A percentile compares a stretch with the other conserved stretches of the same genome.
phyloP scores from a whole-genome alignment of 164 flowering plant genomes.

The Macadamia integrifolia region DNA sequence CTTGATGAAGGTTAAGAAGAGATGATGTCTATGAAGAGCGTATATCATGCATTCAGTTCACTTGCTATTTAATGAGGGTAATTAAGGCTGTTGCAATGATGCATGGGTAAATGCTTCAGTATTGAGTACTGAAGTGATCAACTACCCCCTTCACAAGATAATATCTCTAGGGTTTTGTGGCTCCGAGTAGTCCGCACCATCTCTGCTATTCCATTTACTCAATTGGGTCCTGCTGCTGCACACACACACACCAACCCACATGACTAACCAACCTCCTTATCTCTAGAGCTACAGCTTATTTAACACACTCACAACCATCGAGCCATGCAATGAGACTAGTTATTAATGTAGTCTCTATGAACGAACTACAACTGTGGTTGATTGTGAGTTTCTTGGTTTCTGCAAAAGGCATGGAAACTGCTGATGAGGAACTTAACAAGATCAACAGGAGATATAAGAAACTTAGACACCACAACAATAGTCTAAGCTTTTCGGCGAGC shows the following conservation, averaged over 20 bases:
- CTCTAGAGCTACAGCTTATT: slow-evolving; percentile 4
- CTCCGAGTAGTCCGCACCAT: slow-evolving; percentile 5
- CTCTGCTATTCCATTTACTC: slow-evolving; percentile 9
- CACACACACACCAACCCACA: slow-evolving; percentile 17
- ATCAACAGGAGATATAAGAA: slow-evolving; percentile 14
- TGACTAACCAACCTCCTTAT: slow-evolving; percentile 16
- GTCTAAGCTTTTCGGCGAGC: slow-evolving; percentile 49
- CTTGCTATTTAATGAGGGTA: too few relatives aligned
- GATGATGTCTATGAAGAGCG: too few relatives aligned
- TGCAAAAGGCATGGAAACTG: slow-evolving; percentile 15
- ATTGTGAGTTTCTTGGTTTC: background rate
- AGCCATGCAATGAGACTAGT: background rate
- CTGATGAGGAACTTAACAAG: slow-evolving; percentile 9
- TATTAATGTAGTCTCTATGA: background rate
- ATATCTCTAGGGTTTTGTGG: background rate
- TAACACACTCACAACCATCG: background rate
- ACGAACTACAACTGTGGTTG: too few relatives aligned
- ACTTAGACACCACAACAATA: slow-evolving; percentile 2
- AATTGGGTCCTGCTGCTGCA: background rate
- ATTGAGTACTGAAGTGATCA: too few relatives aligned
- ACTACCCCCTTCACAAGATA: too few relatives aligned
- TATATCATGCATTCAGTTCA: too few relatives aligned
- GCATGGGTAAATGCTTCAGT: too few relatives aligned
- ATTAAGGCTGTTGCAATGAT: too few relatives aligned
- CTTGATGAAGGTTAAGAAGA: too few relatives aligned